Evolutionary conservation across 768 basidiomycete species (phyloP), one percentile per base, ranked within the genome.

Genomic region (Amanita pallidorosea): DNA sequence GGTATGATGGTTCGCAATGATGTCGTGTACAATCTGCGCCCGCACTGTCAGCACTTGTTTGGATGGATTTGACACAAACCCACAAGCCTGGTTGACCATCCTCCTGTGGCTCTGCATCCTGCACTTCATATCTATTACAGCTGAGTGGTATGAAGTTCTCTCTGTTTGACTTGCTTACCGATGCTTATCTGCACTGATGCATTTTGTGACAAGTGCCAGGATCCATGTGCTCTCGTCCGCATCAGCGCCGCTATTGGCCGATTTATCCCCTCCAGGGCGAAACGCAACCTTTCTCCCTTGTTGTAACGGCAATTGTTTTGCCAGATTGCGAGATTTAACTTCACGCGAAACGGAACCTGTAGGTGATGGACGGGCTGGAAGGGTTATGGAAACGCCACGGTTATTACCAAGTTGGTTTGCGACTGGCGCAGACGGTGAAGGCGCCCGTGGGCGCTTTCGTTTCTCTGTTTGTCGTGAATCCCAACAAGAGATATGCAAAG

Each of bases 21-120:
- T 2, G 89, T 83, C 53, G 76, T 80, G 58, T 88, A 90, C 54
- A 72, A 73, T 50, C 83, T 85, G 49, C 38, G 54, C 36, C 49
- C 38, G 54, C 33, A 45, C 40, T 33, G 47, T 56, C 7, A 53
- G 35, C 31, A 35, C 37, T 25, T 43, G 41, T 15, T 20, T 1
- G 34, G 18, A 43, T 45, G 27, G 47, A 4, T 47, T 25, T 25
- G 40, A 29, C 31, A 35, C 33, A 31, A 5, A 58, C 74, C 59
- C 64, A 77, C 74, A 67, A 68, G 59, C 83, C 85, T 18, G 84
- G 81, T 55, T 84, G 75, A 7, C 86, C 83, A 49, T 87, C 83
- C 61, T 88, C 88, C 63, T 87, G 83, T 17, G 85, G 83, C 56
- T 92, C 88, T 35, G 78, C 81, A 60, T 91, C 89, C 64, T 88